Percentiles rank a stretch among this genome's conserved stretches.
Conservation (phyloP, 2,329 filamentous ascomycete species). For the Verticillium tricorpus region DNA sequence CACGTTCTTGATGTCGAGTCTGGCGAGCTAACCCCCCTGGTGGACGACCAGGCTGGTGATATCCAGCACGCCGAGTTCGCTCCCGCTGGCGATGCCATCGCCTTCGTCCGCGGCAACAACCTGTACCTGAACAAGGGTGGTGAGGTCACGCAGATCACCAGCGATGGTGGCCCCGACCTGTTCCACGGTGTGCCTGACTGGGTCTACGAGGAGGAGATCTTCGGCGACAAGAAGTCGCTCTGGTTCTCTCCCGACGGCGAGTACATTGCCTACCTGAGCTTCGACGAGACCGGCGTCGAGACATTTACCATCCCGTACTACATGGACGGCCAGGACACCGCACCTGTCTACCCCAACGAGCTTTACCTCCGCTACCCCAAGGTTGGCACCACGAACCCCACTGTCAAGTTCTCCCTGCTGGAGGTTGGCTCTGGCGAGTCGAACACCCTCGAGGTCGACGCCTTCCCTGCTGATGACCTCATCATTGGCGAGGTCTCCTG, state of each 20-base stretch:
- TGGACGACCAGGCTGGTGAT: slow-evolving; percentile 55
- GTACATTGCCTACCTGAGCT: slow-evolving; percentile 86
- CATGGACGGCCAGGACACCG: slow-evolving; percentile 52
- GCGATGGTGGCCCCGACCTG: slow-evolving; percentile 54
- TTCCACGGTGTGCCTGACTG: slow-evolving; percentile 67
- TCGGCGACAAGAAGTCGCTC: slow-evolving; percentile 72
- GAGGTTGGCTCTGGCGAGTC: slow-evolving; percentile 42
- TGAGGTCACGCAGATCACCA: slow-evolving; percentile 51
- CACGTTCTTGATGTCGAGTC: slow-evolving; percentile 57
- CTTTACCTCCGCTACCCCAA: slow-evolving; percentile 65
- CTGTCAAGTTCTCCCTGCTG: slow-evolving; percentile 55
- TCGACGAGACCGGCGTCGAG: slow-evolving; percentile 70
- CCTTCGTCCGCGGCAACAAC: slow-evolving; percentile 64
- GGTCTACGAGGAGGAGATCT: slow-evolving; percentile 75
- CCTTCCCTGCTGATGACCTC: slow-evolving; percentile 55
- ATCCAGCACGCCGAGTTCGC: slow-evolving; percentile 64
- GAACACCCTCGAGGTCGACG: slow-evolving; percentile 45
- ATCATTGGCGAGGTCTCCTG: slow-evolving; percentile 66
- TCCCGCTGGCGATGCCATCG: slow-evolving; percentile 53
- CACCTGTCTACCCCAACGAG: slow-evolving; percentile 57
- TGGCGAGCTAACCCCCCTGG: slow-evolving; percentile 49
- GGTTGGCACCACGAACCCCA: slow-evolving; percentile 63
- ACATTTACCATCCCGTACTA: slow-evolving; percentile 65
- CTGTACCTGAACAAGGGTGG: slow-evolving; percentile 55
- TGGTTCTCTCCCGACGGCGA: slow-evolving; percentile 95